Base-by-base conservation (phyloP, 73 alveolate species). In the Tetrahymena malaccensis region DNA sequence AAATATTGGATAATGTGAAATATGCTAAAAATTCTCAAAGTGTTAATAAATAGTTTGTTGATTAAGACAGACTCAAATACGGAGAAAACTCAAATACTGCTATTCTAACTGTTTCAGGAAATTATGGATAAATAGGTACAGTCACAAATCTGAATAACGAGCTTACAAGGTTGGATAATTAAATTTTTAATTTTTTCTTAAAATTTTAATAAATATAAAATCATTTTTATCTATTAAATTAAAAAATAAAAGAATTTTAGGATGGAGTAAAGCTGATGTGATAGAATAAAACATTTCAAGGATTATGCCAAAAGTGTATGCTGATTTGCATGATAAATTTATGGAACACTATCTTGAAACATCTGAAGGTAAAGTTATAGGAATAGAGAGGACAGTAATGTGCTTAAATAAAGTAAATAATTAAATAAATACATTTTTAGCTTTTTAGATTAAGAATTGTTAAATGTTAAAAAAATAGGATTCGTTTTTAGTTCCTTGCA, bases 251-350 rank as follows among this genome's bases (percentile, higher is more conserved):
- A 93, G 93, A 83, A 94, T 84, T 13, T 85, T 94, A 84, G 96
- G 96, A 85, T 94, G 93, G 93, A 50, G 58, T 35, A 94, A 94
- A 34, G 83, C 93, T 84, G 96, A 94, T 44, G 35, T 94, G 6
- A 27, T 84, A n/a, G 94, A 57, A 84, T 84, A 94, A 94, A 43
- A 84, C 84, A 94, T 94, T 25, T 85, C 96, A 43, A 85, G 96
- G 33, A n/a, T 94, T 1, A 94, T 94, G 96, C 96, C 96, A 19
- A 94, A 94, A 94, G 56, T 57, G 43, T 94, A 94, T 94, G 96
- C 95, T 0, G 93, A 94, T 84, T 43, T 57, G n/a, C 96, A 94
- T 94, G 96, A 94, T 85, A 94, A 94, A 34, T 94, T 94, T 25
- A 94, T 94, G 96, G 84, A 35, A 0, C 57, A 85, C 12, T 94